Percentiles rank a stretch among this genome's conserved stretches.
These are phyloP conservation scores for Phytophthora cryptogea DNA, from an alignment of 352 stramenopile genomes.

Conservation along the genomic window DNA sequence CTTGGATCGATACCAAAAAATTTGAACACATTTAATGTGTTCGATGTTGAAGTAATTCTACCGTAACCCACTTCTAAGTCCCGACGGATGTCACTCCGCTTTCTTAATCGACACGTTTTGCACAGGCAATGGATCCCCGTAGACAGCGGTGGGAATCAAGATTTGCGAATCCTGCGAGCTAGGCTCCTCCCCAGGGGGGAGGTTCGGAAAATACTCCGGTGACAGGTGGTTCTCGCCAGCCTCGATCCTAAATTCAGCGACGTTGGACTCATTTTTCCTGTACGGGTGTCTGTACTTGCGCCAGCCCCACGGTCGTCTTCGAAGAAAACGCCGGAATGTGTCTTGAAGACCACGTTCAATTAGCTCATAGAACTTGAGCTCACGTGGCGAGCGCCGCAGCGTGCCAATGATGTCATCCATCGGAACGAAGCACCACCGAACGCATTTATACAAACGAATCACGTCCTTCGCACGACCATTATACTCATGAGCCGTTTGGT, in stretches of 20 bases:
- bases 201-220: constrained; percentile 22
- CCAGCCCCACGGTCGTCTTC: constrained; percentile 38
- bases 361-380: constrained; percentile 65
- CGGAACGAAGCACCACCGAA: constrained; percentile 70
- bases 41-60: too few species aligned
- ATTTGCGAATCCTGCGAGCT: constrained; percentile 19
- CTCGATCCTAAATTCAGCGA: constrained; percentile 69
- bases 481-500: constrained; percentile 19
- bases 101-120: background rate
- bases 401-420: constrained; percentile 60
- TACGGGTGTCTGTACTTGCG: constrained; percentile 33
- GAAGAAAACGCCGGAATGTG: constrained; percentile 33
- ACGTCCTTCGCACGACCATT: constrained; percentile 49
- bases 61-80: too few species aligned
- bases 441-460: constrained; percentile 54
- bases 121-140: constrained; percentile 1
- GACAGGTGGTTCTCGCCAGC: constrained; percentile 47
- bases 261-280: constrained; percentile 39
- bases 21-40: too few species aligned
- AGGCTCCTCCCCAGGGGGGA: background rate
- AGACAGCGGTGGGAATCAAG: constrained; percentile 13
- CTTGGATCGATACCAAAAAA: too few species aligned
- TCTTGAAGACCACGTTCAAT: constrained; percentile 40
- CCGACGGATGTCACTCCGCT: too few species aligned
- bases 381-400: constrained; percentile 42